Evolutionary conservation across 495 filamentous ascomycete genomes (phyloP).

Genomic region (Aspergillus hancockii): DNA sequence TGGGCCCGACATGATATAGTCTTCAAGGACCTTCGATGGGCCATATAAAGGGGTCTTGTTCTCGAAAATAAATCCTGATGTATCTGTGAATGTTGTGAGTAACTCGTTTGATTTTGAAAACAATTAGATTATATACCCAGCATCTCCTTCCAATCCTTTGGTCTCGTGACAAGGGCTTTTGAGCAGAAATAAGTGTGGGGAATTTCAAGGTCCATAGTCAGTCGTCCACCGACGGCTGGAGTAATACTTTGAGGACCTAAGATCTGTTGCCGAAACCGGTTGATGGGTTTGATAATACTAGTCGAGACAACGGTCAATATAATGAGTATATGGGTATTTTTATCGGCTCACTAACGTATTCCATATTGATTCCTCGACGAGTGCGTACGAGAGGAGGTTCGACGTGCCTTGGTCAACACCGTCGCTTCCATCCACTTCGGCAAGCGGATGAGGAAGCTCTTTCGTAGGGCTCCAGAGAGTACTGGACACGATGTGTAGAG

Average conservation of each 20-base stretch:
- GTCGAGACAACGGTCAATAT: too few relatives aligned
- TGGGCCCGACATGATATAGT: not conserved
- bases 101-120: not conserved
- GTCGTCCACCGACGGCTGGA: not conserved
- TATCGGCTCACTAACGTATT: not conserved
- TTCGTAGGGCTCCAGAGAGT: constrained; percentile 11
- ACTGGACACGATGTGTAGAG: constrained; percentile 19
- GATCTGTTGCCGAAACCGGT: constrained; percentile 1
- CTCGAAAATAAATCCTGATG: constrained; percentile 1
- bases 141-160: constrained; percentile 13
- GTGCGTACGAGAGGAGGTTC: not conserved
- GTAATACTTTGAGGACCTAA: not conserved
- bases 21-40: not conserved
- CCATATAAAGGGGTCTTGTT: not conserved
- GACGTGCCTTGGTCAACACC: not conserved
- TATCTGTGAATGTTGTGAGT: not conserved
- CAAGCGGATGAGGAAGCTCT: constrained; percentile 12
- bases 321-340: not conserved
- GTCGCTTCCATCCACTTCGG: constrained; percentile 7
- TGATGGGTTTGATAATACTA: constrained; percentile 5
- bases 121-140: constrained; percentile 6
- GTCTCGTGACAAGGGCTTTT: constrained; percentile 1
- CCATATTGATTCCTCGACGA: constrained; percentile 2
- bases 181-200: constrained; percentile 18
- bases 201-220: not conserved